A percentile compares a stretch with the other conserved stretches of the same genome.
Conservation (phyloP, 441 rosid species). For the Populus tomentosa region DNA sequence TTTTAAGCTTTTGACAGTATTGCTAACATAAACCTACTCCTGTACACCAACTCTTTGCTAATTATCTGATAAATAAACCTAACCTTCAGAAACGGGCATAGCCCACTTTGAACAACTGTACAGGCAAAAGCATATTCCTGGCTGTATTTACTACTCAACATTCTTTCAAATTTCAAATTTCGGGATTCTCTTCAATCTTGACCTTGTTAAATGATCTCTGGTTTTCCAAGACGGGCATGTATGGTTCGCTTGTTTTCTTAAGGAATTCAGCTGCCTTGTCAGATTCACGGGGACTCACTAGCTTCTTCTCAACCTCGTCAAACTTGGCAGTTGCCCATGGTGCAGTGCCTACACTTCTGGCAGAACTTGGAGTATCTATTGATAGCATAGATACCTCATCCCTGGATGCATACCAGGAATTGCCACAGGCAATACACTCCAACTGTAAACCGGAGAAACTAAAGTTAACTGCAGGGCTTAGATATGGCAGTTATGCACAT, state of each 20-base stretch:
- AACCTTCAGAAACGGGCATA: neutral
- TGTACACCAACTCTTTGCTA: neutral
- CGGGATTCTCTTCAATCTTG: conserved; percentile 32
- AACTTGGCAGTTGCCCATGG: conserved; percentile 55
- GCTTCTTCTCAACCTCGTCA: conserved; percentile 58
- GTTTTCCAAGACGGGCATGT: conserved; percentile 42
- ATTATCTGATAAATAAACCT: neutral
- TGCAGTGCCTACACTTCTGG: conserved; percentile 43
- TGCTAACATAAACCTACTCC: neutral
- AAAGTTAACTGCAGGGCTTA: neutral
- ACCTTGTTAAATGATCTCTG: conserved; percentile 38
- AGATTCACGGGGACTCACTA: conserved; percentile 55
- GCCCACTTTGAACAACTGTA: neutral
- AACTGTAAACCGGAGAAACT: conserved; percentile 40
- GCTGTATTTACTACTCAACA: conserved; percentile 7
- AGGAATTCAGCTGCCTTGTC: conserved; percentile 43
- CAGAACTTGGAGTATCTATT: conserved; percentile 52
- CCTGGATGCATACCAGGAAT: conserved; percentile 91
- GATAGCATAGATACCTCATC: conserved; percentile 80
- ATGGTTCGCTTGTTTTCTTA: conserved; percentile 48
- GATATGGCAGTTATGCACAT: neutral
- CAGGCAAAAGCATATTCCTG: neutral
- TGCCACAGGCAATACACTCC: conserved; percentile 83
- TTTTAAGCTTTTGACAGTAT: neutral
- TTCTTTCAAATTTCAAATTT: conserved; percentile 23